Evolutionary conservation across 2,329 filamentous ascomycete species (phyloP), one percentile per base, ranked within the genome.

Genomic region (Aspergillus unguis): DNA sequence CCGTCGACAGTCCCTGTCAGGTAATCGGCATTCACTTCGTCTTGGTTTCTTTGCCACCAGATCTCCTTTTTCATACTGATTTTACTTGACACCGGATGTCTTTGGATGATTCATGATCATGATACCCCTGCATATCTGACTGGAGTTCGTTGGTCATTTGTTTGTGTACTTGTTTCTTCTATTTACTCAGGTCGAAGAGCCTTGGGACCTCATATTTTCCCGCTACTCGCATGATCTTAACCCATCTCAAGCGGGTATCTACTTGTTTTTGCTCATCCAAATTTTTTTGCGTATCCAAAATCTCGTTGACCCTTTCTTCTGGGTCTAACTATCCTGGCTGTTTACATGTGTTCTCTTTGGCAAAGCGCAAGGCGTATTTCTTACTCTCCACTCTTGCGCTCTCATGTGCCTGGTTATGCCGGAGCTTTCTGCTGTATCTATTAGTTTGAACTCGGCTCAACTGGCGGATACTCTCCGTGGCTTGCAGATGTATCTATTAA

Each of bases 101-200:
- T 51, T 56, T 45, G 47, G 50, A 62, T 48, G 59, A 62, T 55
- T 64, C 45, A 66, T 57, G 58, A 66, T 55, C 40, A 60, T 63
- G 64, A 68, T 66, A 67, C 65, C 65, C 65, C 44, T 60, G 57
- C 52, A 60, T 58, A 51, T 43, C 49, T 50, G 38, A 48, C 36
- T 37, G 52, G 53, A 55, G 47, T 49, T 54, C 32, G 44, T 48
- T 38, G 46, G 46, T 46, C 44, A 42, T 51, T 36, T 43, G 40
- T 51, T 33, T 47, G 46, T 54, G 43, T 42, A 53, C 40, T 44
- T 17, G 17, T 17, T 27, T 38, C 35, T 31, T 6, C 38, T 31
- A 25, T 26, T 41, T 43, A 29, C 5, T n/a, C 35, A 31, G 17
- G 17, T 17, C 17, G 17, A 17, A 17, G 17, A 17, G 17, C 17